Conservation (phyloP, 83 land plant genomes). For the Diphasiastrum complanatum region DNA sequence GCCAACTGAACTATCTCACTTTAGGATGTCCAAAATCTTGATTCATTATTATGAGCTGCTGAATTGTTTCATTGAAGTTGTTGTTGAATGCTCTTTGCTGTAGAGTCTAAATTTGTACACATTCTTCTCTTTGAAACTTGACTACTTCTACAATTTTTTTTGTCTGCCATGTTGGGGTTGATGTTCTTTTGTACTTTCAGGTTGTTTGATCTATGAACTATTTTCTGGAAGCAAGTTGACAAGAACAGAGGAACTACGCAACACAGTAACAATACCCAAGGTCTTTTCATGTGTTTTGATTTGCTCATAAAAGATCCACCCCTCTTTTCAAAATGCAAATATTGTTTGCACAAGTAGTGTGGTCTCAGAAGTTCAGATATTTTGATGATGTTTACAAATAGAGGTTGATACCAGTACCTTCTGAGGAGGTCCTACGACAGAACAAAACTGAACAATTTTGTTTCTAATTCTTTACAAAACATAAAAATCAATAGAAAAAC, state of each 20-base stretch:
- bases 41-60: not conserved
- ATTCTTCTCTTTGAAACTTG: not conserved
- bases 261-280: constrained; percentile 85
- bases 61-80: not conserved
- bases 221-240: constrained; percentile 65
- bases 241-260: constrained; percentile 84
- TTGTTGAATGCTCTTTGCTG: not conserved
- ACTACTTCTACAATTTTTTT: too few species aligned
- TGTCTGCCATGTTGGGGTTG: not conserved
- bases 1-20: too few species aligned
- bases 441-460: too few species aligned
- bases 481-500: too few species aligned
- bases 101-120: not conserved
- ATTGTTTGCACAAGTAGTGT: too few species aligned
- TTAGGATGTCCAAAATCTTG: too few species aligned
- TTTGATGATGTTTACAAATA: not conserved
- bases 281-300: constrained; percentile 47
- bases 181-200: constrained; percentile 29
- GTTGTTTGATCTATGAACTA: constrained; percentile 91
- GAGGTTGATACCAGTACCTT: too few species aligned
- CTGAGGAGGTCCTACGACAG: too few species aligned
- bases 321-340: too few species aligned
- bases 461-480: too few species aligned
- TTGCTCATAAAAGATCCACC: constrained; percentile 5
- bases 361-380: not conserved